Percentiles rank a stretch among this genome's conserved stretches.
phyloP scores from a whole-genome alignment of 148 eudicot genomes.

The Cornus florida region DNA sequence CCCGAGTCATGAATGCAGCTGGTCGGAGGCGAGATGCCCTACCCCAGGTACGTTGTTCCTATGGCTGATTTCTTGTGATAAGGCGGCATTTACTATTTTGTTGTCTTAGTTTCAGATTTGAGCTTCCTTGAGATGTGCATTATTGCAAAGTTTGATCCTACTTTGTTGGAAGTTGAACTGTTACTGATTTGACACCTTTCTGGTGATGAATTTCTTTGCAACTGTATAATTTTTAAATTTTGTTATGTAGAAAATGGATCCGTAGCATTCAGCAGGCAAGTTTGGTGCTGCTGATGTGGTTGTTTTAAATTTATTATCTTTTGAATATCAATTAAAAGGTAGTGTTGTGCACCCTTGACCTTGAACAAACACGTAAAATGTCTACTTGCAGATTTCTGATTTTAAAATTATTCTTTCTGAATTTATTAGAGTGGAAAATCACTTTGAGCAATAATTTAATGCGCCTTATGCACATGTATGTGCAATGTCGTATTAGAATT shows the following conservation, averaged over 20 bases:
- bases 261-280: background rate
- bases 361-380: background rate
- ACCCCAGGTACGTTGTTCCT: conserved; percentile 73
- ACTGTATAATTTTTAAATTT: background rate
- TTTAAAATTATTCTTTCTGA: too few relatives aligned
- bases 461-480: background rate
- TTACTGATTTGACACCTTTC: background rate
- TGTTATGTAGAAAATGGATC: background rate
- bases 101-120: conserved; percentile 1
- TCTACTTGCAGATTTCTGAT: too few relatives aligned
- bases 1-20: conserved; percentile 98
- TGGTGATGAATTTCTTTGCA: background rate
- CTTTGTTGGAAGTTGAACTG: background rate
- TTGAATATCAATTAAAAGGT: background rate
- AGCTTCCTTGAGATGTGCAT: background rate
- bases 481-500: background rate
- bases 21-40: conserved; percentile 91
- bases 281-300: background rate
- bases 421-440: background rate
- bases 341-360: background rate
- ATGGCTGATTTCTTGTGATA: too few relatives aligned
- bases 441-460: background rate
- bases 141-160: background rate
- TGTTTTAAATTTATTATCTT: background rate
- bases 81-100: conserved; percentile 8